Evolutionary conservation across 1,284 basidiomycete species (phyloP).

Genomic region (Agroathelia rolfsii): DNA sequence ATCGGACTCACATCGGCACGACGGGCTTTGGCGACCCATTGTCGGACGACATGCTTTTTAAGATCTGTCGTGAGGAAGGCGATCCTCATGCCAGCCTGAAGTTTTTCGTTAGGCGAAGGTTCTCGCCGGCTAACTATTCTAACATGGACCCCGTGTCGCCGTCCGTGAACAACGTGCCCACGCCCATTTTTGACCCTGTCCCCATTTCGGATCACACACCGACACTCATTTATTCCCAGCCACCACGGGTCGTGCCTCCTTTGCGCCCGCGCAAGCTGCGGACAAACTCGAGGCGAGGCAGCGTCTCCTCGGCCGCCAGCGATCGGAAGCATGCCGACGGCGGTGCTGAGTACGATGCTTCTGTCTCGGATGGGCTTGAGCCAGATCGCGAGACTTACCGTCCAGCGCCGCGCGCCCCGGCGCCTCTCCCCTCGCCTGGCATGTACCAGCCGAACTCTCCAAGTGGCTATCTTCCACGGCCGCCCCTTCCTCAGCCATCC

Average conservation of each 20-base stretch:
- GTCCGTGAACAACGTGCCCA: conserved; percentile 38
- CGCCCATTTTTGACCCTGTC: conserved; percentile 36
- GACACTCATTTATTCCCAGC: too few relatives aligned
- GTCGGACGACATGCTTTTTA: conserved; percentile 55
- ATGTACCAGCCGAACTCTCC: conserved; percentile 21
- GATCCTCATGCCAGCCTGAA: conserved; percentile 73
- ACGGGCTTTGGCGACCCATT: conserved; percentile 66
- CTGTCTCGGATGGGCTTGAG: conserved; percentile 52
- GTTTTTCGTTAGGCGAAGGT: conserved; percentile 66
- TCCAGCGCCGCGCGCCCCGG: conserved; percentile 30
- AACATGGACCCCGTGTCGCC: too few relatives aligned
- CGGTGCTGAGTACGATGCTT: conserved; percentile 57
- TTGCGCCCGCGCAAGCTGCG: conserved; percentile 42
- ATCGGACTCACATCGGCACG: conserved; percentile 75
- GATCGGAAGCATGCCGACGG: conserved; percentile 45
- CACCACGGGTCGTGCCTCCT: conserved; percentile 27
- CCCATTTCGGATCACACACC: too few relatives aligned
- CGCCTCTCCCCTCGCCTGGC: conserved; percentile 24
- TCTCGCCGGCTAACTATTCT: too few relatives aligned
- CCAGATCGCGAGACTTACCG: conserved; percentile 39
- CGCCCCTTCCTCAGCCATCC: too few relatives aligned
- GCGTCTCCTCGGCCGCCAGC: conserved; percentile 59
- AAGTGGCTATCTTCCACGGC: conserved; percentile 14
- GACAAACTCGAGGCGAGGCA: conserved; percentile 51
- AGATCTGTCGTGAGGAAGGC: conserved; percentile 62